Percentiles rank a stretch among this genome's conserved stretches.
phyloP scores from a whole-genome alignment of 2,329 filamentous ascomycete genomes.

The Epichloe gansuensis region DNA sequence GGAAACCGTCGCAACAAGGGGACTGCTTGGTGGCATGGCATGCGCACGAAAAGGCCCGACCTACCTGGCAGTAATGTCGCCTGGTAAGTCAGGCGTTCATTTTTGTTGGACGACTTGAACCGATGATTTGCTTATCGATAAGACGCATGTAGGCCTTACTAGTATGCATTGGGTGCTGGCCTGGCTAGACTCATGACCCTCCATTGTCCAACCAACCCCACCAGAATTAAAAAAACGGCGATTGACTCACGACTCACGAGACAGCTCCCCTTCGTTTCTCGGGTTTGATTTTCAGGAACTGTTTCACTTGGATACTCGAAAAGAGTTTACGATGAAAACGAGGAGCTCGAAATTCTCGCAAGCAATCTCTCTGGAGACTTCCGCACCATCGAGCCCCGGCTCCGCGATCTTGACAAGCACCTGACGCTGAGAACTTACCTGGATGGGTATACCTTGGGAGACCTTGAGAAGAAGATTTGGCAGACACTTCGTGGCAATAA shows the following conservation, averaged over 20 bases:
- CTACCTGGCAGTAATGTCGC: not conserved
- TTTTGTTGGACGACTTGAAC: not conserved
- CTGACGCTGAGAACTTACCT: conserved; percentile 79
- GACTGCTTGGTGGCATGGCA: not conserved
- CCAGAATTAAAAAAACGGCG: conserved; percentile 13
- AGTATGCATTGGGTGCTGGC: not conserved
- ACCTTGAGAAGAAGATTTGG: conserved; percentile 75
- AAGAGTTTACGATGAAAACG: conserved; percentile 36
- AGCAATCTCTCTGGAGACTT: conserved; percentile 54
- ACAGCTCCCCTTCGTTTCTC: not conserved
- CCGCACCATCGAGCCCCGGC: conserved; percentile 64
- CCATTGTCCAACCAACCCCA: conserved; percentile 10
- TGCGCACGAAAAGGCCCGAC: conserved; percentile 7
- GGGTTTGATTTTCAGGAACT: not conserved
- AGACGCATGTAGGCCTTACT: not conserved
- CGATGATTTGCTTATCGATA: conserved; percentile 5
- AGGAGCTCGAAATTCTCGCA: conserved; percentile 41
- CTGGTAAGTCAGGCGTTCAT: conserved; percentile 16
- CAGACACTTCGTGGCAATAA: conserved; percentile 71
- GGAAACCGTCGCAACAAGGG: not conserved
- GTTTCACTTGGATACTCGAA: not conserved
- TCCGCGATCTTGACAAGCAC: conserved; percentile 73
- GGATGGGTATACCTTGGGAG: conserved; percentile 64
- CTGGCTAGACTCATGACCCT: conserved; percentile 9
- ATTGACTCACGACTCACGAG: conserved; percentile 14